These are phyloP conservation scores for Saturnispora mendoncae DNA, from an alignment of 805 yeast genomes.

Conservation along the genomic window DNA sequence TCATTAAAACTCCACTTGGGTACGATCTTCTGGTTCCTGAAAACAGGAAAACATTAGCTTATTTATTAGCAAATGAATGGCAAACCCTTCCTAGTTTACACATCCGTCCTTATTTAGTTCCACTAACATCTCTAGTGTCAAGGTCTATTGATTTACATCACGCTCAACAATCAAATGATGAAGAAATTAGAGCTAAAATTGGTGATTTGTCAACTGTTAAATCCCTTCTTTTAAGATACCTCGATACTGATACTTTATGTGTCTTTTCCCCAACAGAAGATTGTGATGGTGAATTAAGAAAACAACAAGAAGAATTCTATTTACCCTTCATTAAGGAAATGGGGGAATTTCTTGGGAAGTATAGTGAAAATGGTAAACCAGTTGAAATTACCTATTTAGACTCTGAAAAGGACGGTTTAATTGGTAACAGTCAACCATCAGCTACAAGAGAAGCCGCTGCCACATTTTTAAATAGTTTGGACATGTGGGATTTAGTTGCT, in stretches of 20 bases:
- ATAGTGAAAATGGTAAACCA: slow-evolving; percentile 23
- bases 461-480: slow-evolving; percentile 54
- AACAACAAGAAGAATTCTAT: slow-evolving; percentile 71
- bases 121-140: slow-evolving; percentile 79
- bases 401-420: slow-evolving; percentile 70
- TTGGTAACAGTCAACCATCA: slow-evolving; percentile 66
- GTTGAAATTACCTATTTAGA: slow-evolving; percentile 55
- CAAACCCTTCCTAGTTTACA: slow-evolving; percentile 53
- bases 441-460: slow-evolving; percentile 53
- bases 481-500: slow-evolving; percentile 74
- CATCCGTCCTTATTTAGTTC: slow-evolving; percentile 71
- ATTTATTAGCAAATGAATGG: slow-evolving; percentile 85
- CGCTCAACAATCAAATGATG: slow-evolving; percentile 32
- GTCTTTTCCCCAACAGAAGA: slow-evolving; percentile 76
- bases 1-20: slow-evolving; percentile 81
- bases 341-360: slow-evolving; percentile 47
- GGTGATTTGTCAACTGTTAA: slow-evolving; percentile 54
- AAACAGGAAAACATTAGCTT: slow-evolving; percentile 53
- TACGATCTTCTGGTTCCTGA: slow-evolving; percentile 56
- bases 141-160: slow-evolving; percentile 70
- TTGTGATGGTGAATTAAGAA: slow-evolving; percentile 73
- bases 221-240: slow-evolving; percentile 59
- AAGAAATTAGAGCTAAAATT: slow-evolving; percentile 47
- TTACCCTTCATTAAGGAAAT: slow-evolving; percentile 63
- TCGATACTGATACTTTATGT: slow-evolving; percentile 90